phyloP scores from a whole-genome alignment of 768 basidiomycete species.

The Udeniomyces megalosporus region DNA sequence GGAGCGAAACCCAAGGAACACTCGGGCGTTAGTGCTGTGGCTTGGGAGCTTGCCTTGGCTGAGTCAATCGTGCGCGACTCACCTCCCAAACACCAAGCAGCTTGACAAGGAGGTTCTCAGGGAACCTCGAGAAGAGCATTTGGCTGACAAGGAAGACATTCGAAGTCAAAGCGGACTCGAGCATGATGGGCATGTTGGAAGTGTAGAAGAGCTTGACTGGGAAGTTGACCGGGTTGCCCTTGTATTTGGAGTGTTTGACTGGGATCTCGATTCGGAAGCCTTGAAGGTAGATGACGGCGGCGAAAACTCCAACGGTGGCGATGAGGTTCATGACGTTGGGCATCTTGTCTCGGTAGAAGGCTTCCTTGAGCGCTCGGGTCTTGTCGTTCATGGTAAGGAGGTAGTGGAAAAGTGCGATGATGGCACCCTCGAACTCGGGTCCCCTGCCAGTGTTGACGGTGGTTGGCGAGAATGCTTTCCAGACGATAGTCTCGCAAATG shows the following conservation, averaged over 20 bases:
- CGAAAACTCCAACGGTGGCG: constrained; percentile 80
- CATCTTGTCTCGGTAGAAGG: constrained; percentile 91
- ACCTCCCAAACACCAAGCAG: constrained; percentile 98
- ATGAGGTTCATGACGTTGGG: constrained; percentile 97
- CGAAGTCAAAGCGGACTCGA: constrained; percentile 77
- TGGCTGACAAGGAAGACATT: constrained; percentile 94
- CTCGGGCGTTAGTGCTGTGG: constrained; percentile 27
- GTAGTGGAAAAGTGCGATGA: constrained; percentile 91
- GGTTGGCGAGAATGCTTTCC: constrained; percentile 98
- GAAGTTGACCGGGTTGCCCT: constrained; percentile 89
- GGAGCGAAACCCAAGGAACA: constrained; percentile 82
- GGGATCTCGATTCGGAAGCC: constrained; percentile 98
- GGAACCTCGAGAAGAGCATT: constrained; percentile 87
- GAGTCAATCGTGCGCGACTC: constrained; percentile 21
- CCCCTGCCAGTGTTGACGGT: constrained; percentile 96
- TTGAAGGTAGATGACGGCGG: constrained; percentile 91
- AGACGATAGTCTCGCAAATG: constrained; percentile 97
- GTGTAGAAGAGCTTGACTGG: constrained; percentile 99
- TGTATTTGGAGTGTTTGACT: constrained; percentile 88
- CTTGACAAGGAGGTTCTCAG: constrained; percentile 70
- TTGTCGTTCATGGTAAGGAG: constrained; percentile 98
- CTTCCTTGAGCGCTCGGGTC: constrained; percentile 86
- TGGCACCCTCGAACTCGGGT: constrained; percentile 92
- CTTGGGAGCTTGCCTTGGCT: neutral
- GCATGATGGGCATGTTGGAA: constrained; percentile 99